Evolutionary conservation across 2,329 filamentous ascomycete species (phyloP), one percentile per base, ranked within the genome.

Genomic region (Emergomyces pasteurianus): DNA sequence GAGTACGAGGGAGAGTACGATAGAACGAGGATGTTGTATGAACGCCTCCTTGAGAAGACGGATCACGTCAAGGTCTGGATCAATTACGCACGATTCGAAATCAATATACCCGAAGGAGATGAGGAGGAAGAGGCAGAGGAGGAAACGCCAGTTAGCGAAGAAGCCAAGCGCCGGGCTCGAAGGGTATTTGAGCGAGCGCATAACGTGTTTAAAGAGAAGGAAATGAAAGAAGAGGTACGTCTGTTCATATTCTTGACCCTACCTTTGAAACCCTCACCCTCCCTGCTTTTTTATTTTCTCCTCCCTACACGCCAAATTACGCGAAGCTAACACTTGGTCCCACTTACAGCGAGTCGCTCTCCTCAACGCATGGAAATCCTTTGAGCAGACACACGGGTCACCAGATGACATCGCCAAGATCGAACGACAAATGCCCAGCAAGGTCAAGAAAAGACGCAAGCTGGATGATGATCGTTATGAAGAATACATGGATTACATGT

Each of bases 1-100:
- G 92, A 97, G 71, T 90, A 95, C 68, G 90, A 96, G 74, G 89
- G 86, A 69, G 90, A 96, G 74, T 96, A 92, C 74, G 90, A 91
- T 59, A 81, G 86, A 56, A 90, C 91, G 4, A 83, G 94, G 56
- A 78, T 79, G 3, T 79, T 99, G 52, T 99, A 97, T 76, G 92
- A 97, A 78, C 85, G 92, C 8, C 81, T 99, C 14, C 82, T 99
- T 50, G 81, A 90, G 69, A 96, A 95, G 84, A 96, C 94, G n/a
- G 87, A 94, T 70, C 94, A 99, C 71, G 91, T 96, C 80, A 99
- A 97, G 80, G 94, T 99, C 63, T 99, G 94, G 94, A 95, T 94
- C 74, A 92, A 89, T 73, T 99, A 92, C 76, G 94, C 94, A n/a
- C 89, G 95, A 73, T 97, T 99, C 71, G 94, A 99, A 75, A 90